Base-by-base conservation (phyloP, 2,329 filamentous ascomycete species). In the Leptographium procerum region DNA sequence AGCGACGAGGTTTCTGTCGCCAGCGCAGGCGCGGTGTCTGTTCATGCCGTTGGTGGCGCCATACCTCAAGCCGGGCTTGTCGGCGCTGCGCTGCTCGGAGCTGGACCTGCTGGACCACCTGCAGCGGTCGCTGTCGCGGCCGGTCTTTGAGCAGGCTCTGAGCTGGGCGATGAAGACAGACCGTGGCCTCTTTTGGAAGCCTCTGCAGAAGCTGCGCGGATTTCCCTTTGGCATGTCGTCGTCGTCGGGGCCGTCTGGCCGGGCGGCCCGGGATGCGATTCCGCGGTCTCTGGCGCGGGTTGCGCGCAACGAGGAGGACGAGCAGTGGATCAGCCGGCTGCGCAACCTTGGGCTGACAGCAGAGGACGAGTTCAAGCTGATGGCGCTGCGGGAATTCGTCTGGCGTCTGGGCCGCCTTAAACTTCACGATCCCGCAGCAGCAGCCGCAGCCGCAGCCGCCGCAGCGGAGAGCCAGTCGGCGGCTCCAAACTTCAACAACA, bases 361-460 rank as follows among this genome's bases (percentile, higher is more conserved):
- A 1, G 91, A 96, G 51, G 92, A 99, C 64, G 94, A 99, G 64
- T 83, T 88, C 67, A 97, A 99, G 70, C 74, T 99, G 2, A 75
- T 97, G 40, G 88, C 86, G 6, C 76, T 99, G 13, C 80, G 89
- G 59, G 91, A 96, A 67, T 97, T 95, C 66, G 89, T 99, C 47
- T 96, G 89, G 88, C 84, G 89, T 45, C 80, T 94, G 9, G 88
- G 88, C 55, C 83, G 85, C 65, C 85, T 88, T 61, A 88, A 85
- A 66, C 75, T 81, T 11, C 82, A 85, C 31, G 77, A 81, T 48
- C 65, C 72, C 4, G 65, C 68, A 1, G 66, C 48, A 1, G 52
- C 62, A 36, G 60, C 64, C 14, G 52, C 57, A 10, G 31, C 51
- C 10, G 9, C 36, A 36, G 31, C 31, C 26, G 31, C 57, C 33